Evolutionary conservation across 2,329 filamentous ascomycete species (phyloP).

Genomic region (Pyricularia pennisetigena): DNA sequence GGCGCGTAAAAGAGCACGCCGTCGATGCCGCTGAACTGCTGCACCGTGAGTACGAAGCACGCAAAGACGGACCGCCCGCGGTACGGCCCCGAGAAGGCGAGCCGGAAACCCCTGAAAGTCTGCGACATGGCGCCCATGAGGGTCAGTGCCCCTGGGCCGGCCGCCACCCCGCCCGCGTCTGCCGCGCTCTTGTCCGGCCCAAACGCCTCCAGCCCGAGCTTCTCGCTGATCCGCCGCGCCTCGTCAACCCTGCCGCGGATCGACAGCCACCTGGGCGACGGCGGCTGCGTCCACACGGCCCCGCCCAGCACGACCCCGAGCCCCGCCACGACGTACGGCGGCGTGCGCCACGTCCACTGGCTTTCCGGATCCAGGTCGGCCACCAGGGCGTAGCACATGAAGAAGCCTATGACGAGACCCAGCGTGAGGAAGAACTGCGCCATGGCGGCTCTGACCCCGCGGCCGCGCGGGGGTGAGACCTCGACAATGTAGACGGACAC

Average conservation of each 20-base stretch:
- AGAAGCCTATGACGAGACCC: conserved; percentile 46
- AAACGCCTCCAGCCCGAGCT: conserved; percentile 31
- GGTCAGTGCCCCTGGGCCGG: neutral
- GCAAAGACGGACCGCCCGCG: conserved; percentile 38
- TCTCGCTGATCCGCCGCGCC: conserved; percentile 27
- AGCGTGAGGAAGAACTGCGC: conserved; percentile 42
- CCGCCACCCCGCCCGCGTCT: neutral
- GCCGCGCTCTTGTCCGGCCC: conserved; percentile 27
- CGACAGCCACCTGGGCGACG: conserved; percentile 48
- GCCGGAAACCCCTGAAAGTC: conserved; percentile 20
- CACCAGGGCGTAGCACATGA: conserved; percentile 48
- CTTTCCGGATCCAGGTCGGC: conserved; percentile 19
- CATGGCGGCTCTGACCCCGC: conserved; percentile 40
- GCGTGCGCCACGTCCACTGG: conserved; percentile 46
- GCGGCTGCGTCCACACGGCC: conserved; percentile 26
- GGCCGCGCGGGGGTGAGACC: conserved; percentile 40
- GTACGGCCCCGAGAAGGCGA: conserved; percentile 24
- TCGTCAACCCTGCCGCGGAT: conserved; percentile 29
- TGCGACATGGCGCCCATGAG: conserved; percentile 18
- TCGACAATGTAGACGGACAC: conserved; percentile 47
- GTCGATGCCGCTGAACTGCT: conserved; percentile 52
- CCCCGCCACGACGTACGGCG: conserved; percentile 30
- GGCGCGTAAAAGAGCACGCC: conserved; percentile 54
- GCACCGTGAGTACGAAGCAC: conserved; percentile 47
- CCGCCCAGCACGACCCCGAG: conserved; percentile 21